Base-by-base conservation (phyloP, 2,329 filamentous ascomycete species). In the Diaporthe sp. region DNA sequence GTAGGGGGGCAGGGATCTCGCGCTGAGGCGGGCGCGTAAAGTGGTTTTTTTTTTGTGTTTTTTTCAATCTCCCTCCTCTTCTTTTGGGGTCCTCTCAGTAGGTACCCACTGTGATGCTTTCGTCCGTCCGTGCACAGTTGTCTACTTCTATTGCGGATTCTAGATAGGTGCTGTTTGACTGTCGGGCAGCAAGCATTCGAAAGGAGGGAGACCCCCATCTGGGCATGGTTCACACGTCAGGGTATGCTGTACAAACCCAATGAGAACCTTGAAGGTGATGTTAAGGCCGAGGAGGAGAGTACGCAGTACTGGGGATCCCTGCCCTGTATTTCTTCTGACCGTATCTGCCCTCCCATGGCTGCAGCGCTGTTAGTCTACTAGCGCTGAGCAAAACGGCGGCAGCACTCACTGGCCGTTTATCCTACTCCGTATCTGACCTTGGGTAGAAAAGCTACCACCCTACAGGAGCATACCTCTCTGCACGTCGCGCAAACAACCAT, bases 401-500 rank as follows among this genome's bases (percentile, higher is more conserved):
- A 70, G 65, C 65, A 65, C 46, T 17, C 51, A 17, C 31, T 49
- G 44, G 62, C 57, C 71, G 57, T 72, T 39, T 57, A 19, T 53
- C 31, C 49, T 22, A 3, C 58, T 25, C 70, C 71, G 71, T 65
- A 73, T 37, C 71, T 73, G 58, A 65, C 46, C 58, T 55, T 7
- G n/a, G 31, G 34, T 65, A 55, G 71, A 73, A 73, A 73, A 73
- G 58, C 61, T 55, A 42, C 58, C 13, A 70, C 9, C 44, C n/a
- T 25, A 22, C 31, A 55, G 34, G 15, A 44, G 31, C 37, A 25
- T n/a, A 55, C 12, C 46, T 42, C 22, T 25, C 65, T 55, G 65
- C 65, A 42, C 49, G 65, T 55, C 61, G 58, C 71, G 71, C 71
- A 73, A 73, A 73, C 71, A 73, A 13, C 34, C 49, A 65, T 28